Evolutionary conservation across 139 green algal species (phyloP), one percentile per base, ranked within the genome.

Genomic region (Picochlorum sp.): DNA sequence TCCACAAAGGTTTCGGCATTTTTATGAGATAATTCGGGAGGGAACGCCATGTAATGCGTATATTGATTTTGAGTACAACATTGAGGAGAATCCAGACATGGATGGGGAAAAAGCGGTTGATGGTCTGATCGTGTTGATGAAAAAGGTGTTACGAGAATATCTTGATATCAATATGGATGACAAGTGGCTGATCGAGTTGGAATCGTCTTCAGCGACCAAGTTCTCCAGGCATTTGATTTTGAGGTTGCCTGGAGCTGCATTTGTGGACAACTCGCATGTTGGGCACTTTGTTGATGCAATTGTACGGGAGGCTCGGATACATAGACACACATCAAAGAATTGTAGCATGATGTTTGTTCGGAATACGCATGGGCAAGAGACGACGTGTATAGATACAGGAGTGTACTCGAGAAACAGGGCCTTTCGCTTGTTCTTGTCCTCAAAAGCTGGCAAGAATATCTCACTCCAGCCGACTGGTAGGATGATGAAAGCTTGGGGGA

Each of bases 11-110:
- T 57, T 62, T 51, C 76, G 76, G 1, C 79, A 84, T 41, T 77
- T 55, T 45, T 85, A 85, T 26, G 79, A 85, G 63, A 81, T 81
- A 49, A 65, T 96, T 13, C 73, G 76, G 3, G 70, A 78, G 34
- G 68, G 76, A 24, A 45, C 49, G 26, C 88, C 86, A 45, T 94
- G 86, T 73, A 85, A 96, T 69, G 51, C 95, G 38, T 96, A 95
- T 82, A 90, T 93, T 69, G 89, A 96, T 69, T 62, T 95, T 16
- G 89, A 96, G 68, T 94, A 75, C 68, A 66, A 58, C 31, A 49
- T 41, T 6, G 60, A 38, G 0, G 69, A 76, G 59, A 95, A 95
- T 63, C 69, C 81, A 4, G 74, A 44, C 1, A 49, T 71, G 7
- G 56, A 89, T 34, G 89, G 89, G 0, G 63, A 77, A 4, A 54